phyloP scores from a whole-genome alignment of 2,329 filamentous ascomycete species.

The Fonsecaea monophora region DNA sequence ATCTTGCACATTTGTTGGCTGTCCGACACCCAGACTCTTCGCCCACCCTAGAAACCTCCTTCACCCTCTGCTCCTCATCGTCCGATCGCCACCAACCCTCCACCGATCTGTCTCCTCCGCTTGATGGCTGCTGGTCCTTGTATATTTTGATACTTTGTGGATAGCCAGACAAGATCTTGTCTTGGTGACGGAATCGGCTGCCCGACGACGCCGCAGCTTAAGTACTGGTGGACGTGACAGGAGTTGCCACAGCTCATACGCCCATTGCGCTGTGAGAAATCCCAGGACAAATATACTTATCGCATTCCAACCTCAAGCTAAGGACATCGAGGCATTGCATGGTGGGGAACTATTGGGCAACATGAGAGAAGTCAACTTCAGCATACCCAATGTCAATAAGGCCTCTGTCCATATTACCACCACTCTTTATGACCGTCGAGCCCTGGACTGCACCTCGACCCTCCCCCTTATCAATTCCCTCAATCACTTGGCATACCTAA shows the following conservation, averaged over 20 bases:
- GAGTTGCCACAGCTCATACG: neutral
- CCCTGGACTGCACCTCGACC: constrained; percentile 97
- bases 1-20: neutral
- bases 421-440: constrained; percentile 94
- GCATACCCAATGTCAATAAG: constrained; percentile 99
- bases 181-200: neutral
- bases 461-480: constrained; percentile 97
- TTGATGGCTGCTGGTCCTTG: constrained; percentile 26
- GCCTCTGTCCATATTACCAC: constrained; percentile 98
- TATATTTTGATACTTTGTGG: neutral
- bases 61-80: neutral
- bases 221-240: neutral
- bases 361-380: constrained; percentile 99
- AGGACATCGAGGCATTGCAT: constrained; percentile 3
- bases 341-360: constrained; percentile 47
- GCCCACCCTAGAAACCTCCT: neutral
- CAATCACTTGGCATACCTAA: constrained; percentile 97
- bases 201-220: neutral
- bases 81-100: neutral
- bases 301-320: neutral
- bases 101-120: constrained; percentile 5
- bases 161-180: constrained; percentile 12
- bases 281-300: neutral
- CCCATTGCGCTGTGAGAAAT: constrained; percentile 3
- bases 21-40: constrained; percentile 1